phyloP scores from a whole-genome alignment of 768 basidiomycete species.

The Rubroboletus satanas region DNA sequence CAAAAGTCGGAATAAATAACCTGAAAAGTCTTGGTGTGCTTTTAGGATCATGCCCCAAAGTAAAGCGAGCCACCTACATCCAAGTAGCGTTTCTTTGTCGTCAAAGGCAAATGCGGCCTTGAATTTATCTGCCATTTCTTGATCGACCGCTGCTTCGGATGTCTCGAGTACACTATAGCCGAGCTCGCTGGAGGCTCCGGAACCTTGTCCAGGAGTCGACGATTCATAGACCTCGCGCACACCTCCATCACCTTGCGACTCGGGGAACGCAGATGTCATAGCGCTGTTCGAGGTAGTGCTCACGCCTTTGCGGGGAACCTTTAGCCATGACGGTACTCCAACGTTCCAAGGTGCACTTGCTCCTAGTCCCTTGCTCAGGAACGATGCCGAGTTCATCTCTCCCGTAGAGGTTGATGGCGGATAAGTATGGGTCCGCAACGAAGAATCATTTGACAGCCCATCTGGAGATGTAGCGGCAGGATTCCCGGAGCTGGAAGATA shows the following conservation, averaged over 20 bases:
- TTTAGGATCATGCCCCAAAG: slow-evolving; percentile 5
- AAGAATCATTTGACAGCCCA: slow-evolving; percentile 24
- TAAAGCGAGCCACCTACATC: slow-evolving; percentile 57
- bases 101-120: slow-evolving; percentile 79
- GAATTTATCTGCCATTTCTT: slow-evolving; percentile 71
- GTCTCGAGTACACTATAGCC: slow-evolving; percentile 83
- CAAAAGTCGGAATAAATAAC: slow-evolving; percentile 85
- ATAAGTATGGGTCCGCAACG: slow-evolving; percentile 64
- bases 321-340: slow-evolving; percentile 72
- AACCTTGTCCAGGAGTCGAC: slow-evolving; percentile 14
- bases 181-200: slow-evolving; percentile 49
- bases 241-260: slow-evolving; percentile 30
- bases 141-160: slow-evolving; percentile 58
- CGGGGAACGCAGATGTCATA: slow-evolving; percentile 15
- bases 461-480: slow-evolving; percentile 5
- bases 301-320: slow-evolving; percentile 38
- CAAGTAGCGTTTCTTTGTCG: slow-evolving; percentile 81
- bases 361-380: slow-evolving; percentile 42
- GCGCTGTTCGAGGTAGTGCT: slow-evolving; percentile 34
- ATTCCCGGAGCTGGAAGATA: slow-evolving; percentile 14
- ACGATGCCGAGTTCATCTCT: slow-evolving; percentile 37
- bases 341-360: slow-evolving; percentile 49
- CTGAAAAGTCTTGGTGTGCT: slow-evolving; percentile 72
- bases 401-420: slow-evolving; percentile 64
- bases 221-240: slow-evolving; percentile 57